phyloP scores from a whole-genome alignment of 352 stramenopile genomes.

The Phytophthora fragariae region DNA sequence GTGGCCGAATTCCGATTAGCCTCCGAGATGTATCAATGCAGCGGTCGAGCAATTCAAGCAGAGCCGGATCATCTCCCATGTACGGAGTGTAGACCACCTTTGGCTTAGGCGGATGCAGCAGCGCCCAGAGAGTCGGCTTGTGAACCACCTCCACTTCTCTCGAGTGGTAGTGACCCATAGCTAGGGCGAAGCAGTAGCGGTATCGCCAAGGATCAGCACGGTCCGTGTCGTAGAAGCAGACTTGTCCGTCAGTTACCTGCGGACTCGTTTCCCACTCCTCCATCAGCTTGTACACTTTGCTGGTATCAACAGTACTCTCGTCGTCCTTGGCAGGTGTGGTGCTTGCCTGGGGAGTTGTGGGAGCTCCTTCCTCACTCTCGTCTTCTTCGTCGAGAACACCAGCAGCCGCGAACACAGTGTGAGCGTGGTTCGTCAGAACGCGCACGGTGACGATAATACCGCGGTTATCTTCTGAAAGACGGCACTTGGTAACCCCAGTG shows the following conservation, averaged over 20 bases:
- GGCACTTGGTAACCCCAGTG: slow-evolving; percentile 28
- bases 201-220: slow-evolving; percentile 59
- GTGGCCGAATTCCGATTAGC: slow-evolving; percentile 48
- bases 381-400: slow-evolving; percentile 22
- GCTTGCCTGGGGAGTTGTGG: slow-evolving; percentile 18
- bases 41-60: slow-evolving; percentile 56
- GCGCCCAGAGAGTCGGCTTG: slow-evolving; percentile 45
- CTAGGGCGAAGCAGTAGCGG: slow-evolving; percentile 72
- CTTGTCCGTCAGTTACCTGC: slow-evolving; percentile 63
- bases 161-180: slow-evolving; percentile 62
- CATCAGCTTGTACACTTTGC: slow-evolving; percentile 20
- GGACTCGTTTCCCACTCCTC: slow-evolving; percentile 37
- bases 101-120: slow-evolving; percentile 44
- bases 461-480: slow-evolving; percentile 40
- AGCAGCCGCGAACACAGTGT: slow-evolving; percentile 22
- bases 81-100: slow-evolving; percentile 65
- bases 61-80: slow-evolving; percentile 49
- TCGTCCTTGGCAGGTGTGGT: neutral
- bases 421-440: slow-evolving; percentile 34
- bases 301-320: slow-evolving; percentile 3
- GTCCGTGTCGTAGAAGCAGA: slow-evolving; percentile 78
- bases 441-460: slow-evolving; percentile 46
- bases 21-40: slow-evolving; percentile 75
- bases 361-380: neutral
- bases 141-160: slow-evolving; percentile 57